These are phyloP conservation scores for Spathaspora sp. DNA, from an alignment of 805 yeast species.

Conservation along the genomic window DNA sequence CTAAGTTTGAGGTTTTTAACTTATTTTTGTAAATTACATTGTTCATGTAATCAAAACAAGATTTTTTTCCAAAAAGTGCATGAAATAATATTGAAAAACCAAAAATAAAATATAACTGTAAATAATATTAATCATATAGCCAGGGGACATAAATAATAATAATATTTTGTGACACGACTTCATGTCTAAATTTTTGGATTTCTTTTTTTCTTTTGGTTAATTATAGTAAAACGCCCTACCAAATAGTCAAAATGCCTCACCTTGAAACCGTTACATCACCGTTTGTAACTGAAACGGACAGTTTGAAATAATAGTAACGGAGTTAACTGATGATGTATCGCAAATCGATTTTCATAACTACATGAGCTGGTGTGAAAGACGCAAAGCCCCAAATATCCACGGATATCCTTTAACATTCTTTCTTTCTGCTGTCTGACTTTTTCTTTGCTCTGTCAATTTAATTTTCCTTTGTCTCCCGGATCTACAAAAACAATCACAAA, in stretches of 20 bases:
- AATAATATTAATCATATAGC: background rate
- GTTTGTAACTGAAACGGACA: too few relatives aligned
- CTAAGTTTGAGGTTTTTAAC: background rate
- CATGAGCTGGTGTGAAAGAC: background rate
- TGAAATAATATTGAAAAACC: background rate
- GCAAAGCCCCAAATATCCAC: background rate
- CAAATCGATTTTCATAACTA: background rate
- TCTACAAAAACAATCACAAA: background rate
- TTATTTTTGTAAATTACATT: background rate
- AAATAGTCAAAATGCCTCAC: background rate
- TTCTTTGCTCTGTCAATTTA: background rate
- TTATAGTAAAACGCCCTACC: background rate
- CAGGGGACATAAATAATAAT: background rate
- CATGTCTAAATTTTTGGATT: background rate
- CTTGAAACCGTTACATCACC: background rate
- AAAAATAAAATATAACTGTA: background rate
- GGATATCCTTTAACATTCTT: background rate
- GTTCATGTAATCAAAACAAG: background rate
- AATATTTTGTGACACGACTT: background rate
- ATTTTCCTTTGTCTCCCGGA: background rate
- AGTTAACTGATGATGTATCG: background rate
- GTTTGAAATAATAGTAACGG: background rate
- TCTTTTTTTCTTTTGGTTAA: background rate
- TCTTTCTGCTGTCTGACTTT: too few relatives aligned
- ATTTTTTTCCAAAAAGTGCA: background rate